Percentiles rank a stretch among this genome's conserved stretches.
phyloP scores from a whole-genome alignment of 768 basidiomycete species.

The Amanita exitialis region DNA sequence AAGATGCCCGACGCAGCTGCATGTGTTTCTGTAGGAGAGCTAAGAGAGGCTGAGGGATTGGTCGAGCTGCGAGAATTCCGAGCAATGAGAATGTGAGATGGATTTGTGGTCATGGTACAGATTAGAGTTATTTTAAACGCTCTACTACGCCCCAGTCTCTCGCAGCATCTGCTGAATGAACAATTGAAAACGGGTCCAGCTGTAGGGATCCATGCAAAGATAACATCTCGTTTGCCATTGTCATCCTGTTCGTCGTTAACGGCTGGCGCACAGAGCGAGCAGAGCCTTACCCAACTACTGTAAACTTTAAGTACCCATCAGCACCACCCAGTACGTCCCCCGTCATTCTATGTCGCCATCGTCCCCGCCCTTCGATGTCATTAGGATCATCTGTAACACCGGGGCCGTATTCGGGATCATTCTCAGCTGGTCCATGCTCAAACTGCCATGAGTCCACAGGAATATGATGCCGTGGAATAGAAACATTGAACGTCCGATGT shows the following conservation, averaged over 20 bases:
- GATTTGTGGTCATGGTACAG: conserved; percentile 38
- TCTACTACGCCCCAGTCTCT: conserved; percentile 4
- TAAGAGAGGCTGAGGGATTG: conserved; percentile 71
- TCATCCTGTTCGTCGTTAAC: conserved; percentile 41
- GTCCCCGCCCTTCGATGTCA: conserved; percentile 39
- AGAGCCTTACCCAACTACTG: conserved; percentile 70
- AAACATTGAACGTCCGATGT: conserved; percentile 89
- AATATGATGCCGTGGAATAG: conserved; percentile 89
- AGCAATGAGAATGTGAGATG: conserved; percentile 82
- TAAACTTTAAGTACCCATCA: conserved; percentile 66
- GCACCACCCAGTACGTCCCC: conserved; percentile 59
- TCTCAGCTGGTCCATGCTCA: conserved; percentile 75
- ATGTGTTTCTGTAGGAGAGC: conserved; percentile 81
- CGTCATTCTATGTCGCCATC: conserved; percentile 72
- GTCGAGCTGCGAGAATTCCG: conserved; percentile 71
- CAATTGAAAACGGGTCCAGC: conserved; percentile 58
- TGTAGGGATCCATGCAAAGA: conserved; percentile 82
- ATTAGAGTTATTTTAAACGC: background rate
- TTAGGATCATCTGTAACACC: conserved; percentile 20
- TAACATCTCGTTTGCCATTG: conserved; percentile 89
- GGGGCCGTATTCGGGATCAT: conserved; percentile 61
- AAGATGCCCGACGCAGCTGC: conserved; percentile 82
- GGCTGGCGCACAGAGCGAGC: background rate
- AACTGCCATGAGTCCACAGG: conserved; percentile 75
- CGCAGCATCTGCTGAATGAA: background rate